Evolutionary conservation across 2,329 filamentous ascomycete species (phyloP).

Genomic region (Diplocarpon rosae): DNA sequence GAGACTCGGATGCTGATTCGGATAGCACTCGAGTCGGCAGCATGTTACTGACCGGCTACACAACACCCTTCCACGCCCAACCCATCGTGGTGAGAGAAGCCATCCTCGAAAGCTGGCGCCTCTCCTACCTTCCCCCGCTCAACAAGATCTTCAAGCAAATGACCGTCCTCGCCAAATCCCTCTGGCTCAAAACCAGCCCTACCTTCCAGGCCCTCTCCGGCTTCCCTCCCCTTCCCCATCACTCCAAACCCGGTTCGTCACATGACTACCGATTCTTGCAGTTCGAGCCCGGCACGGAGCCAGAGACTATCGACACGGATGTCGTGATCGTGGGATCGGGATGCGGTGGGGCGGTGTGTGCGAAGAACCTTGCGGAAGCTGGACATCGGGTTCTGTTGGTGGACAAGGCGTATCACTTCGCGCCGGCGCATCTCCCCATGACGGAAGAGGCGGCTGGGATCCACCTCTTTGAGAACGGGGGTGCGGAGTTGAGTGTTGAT

Average conservation of each 20-base stretch:
- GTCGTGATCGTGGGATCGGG: conserved; percentile 80
- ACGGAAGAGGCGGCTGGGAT: conserved; percentile 44
- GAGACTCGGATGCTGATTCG: background rate
- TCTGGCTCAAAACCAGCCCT: conserved; percentile 37
- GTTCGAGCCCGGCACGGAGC: conserved; percentile 22
- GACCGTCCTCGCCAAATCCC: conserved; percentile 38
- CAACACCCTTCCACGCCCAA: conserved; percentile 49
- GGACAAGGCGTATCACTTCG: conserved; percentile 72
- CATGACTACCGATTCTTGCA: conserved; percentile 27
- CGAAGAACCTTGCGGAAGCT: conserved; percentile 69
- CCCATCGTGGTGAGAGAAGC: conserved; percentile 47
- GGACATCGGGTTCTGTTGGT: conserved; percentile 68
- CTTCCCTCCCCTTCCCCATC: conserved; percentile 43
- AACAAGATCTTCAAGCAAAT: conserved; percentile 45
- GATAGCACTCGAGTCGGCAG: conserved; percentile 50
- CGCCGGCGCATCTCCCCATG: conserved; percentile 66
- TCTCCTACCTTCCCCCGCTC: conserved; percentile 43
- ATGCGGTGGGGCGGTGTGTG: conserved; percentile 71
- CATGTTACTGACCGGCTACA: conserved; percentile 54
- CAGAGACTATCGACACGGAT: conserved; percentile 61
- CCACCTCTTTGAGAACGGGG: conserved; percentile 61
- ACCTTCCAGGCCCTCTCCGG: conserved; percentile 41
- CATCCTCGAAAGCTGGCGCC: conserved; percentile 53
- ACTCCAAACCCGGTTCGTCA: conserved; percentile 29
- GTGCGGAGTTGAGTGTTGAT: conserved; percentile 44